Evolutionary conservation across 352 stramenopile species (phyloP).

Genomic region (Phytophthora cryptogea): DNA sequence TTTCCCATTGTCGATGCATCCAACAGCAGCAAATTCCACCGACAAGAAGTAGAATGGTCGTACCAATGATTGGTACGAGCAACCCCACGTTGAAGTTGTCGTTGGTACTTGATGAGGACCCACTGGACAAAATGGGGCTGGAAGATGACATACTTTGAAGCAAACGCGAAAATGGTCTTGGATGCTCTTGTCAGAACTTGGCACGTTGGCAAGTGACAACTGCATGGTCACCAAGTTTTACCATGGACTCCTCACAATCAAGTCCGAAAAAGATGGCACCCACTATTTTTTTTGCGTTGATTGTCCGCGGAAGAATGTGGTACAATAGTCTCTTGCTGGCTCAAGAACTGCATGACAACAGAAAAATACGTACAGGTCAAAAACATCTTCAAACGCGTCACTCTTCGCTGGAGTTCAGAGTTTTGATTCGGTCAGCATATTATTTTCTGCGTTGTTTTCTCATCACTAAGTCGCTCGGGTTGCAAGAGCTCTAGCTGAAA

Average conservation of each 20-base stretch:
- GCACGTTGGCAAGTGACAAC: background rate
- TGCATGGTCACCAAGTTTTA: no score
- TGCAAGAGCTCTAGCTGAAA: slow-evolving; percentile 8
- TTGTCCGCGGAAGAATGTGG: no score
- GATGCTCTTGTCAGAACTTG: no score
- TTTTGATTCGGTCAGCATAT: no score
- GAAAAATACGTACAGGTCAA: no score
- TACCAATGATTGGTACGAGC: slow-evolving; percentile 26
- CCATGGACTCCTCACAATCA: slow-evolving; percentile 24
- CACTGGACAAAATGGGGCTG: slow-evolving; percentile 2
- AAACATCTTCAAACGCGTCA: no score
- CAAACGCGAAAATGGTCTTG: slow-evolving; percentile 4
- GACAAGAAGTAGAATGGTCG: slow-evolving; percentile 18
- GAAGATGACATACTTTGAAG: background rate
- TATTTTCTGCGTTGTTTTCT: no score
- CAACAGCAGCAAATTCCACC: slow-evolving; percentile 28
- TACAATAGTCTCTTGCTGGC: no score
- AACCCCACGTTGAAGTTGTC: slow-evolving; percentile 20
- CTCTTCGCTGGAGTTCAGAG: no score
- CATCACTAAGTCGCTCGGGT: background rate
- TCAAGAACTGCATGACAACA: no score
- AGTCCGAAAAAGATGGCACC: slow-evolving; percentile 19
- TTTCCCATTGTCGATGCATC: slow-evolving; percentile 26
- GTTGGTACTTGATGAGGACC: slow-evolving; percentile 7
- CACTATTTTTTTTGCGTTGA: slow-evolving; percentile 7